Percentiles rank a stretch among this genome's conserved stretches.
phyloP scores from a whole-genome alignment of 306 rosid species.

The Urtica urens region DNA sequence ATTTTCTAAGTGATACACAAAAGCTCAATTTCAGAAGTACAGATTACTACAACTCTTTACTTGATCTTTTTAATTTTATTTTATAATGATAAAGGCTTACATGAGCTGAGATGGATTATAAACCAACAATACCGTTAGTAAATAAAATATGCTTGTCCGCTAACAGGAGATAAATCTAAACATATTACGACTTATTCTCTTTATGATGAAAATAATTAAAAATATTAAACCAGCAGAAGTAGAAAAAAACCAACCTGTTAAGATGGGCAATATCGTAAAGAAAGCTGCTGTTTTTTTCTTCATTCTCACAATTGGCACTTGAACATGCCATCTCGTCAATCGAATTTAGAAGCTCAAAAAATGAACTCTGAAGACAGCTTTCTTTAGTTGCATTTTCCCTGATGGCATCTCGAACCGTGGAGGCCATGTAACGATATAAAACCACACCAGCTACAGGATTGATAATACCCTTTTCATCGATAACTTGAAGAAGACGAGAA shows the following conservation, averaged over 20 bases:
- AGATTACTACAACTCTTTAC: too few relatives aligned
- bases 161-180: neutral
- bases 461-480: slow-evolving; percentile 46
- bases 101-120: neutral
- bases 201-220: neutral
- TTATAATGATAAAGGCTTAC: too few relatives aligned
- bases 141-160: neutral
- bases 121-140: neutral
- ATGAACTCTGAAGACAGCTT: slow-evolving; percentile 17
- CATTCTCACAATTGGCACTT: slow-evolving; percentile 26
- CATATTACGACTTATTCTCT: neutral
- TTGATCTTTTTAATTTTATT: too few relatives aligned
- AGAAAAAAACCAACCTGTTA: slow-evolving; percentile 32
- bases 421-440: slow-evolving; percentile 30
- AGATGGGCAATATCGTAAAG: slow-evolving; percentile 17
- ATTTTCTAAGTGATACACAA: neutral
- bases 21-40: neutral
- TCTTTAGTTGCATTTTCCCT: slow-evolving; percentile 23
- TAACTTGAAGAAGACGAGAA: slow-evolving; percentile 66
- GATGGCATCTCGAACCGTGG: slow-evolving; percentile 18
- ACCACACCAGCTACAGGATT: slow-evolving; percentile 47
- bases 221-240: neutral
- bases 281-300: slow-evolving; percentile 22
- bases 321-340: slow-evolving; percentile 22
- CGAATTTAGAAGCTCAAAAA: slow-evolving; percentile 29